Conservation (phyloP, 805 yeast genomes). For the Yarrowia sp. region DNA sequence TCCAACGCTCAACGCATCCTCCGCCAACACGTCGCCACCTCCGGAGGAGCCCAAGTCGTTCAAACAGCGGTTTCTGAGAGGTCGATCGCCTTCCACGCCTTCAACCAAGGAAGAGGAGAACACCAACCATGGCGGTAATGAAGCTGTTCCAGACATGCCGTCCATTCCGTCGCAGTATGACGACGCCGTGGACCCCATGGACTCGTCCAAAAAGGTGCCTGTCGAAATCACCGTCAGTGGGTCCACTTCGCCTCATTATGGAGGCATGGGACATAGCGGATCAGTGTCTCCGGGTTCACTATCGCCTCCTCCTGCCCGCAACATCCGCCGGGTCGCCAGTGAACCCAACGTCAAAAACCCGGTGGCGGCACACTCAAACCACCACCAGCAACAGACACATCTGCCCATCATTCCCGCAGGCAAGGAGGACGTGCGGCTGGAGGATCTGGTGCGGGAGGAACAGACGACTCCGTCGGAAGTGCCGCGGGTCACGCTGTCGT, state of each 20-base stretch:
- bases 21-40: neutral
- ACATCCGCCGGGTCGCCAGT: conserved; percentile 13
- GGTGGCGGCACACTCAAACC: neutral
- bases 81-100: conserved; percentile 20
- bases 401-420: conserved; percentile 20
- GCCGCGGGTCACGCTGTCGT: too few relatives aligned
- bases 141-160: neutral
- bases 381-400: neutral
- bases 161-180: conserved; percentile 7
- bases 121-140: neutral
- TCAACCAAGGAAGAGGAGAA: neutral
- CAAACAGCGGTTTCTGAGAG: conserved; percentile 6
- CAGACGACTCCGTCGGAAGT: conserved; percentile 1
- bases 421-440: conserved; percentile 19
- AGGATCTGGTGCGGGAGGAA: conserved; percentile 12
- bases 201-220: neutral
- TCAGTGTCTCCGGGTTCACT: too few relatives aligned
- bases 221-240: neutral
- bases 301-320: neutral
- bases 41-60: conserved; percentile 8
- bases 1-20: neutral
- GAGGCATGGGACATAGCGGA: too few relatives aligned
- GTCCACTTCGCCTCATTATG: neutral
- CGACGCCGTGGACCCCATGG: conserved; percentile 21
- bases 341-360: conserved; percentile 20